A percentile compares a stretch with the other conserved stretches of the same genome.
These are phyloP conservation scores for Sequoiadendron giganteum DNA, from an alignment of 75 land plant genomes.

Conservation along the genomic window DNA sequence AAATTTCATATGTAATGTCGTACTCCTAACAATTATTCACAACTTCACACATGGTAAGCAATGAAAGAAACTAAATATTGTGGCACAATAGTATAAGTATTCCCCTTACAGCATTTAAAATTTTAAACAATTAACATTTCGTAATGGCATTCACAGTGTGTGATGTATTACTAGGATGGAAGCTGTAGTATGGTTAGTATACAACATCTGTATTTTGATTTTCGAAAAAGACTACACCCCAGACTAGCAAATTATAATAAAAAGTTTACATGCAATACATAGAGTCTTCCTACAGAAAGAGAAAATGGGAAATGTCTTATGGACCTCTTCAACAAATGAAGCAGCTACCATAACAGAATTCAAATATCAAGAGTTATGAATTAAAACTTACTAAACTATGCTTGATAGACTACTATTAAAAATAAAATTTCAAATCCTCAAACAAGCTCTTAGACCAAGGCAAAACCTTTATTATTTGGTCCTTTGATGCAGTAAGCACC, in stretches of 20 bases:
- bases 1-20: background rate
- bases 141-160: background rate
- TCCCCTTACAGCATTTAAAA: background rate
- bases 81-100: background rate
- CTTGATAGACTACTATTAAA: background rate
- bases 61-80: background rate
- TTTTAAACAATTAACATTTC: background rate
- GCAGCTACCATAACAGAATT: background rate
- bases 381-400: background rate
- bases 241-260: background rate
- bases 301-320: background rate
- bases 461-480: constrained; percentile 94
- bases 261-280: background rate
- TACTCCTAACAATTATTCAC: background rate
- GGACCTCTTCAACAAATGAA: background rate
- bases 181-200: background rate
- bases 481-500: constrained; percentile 94
- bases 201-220: background rate
- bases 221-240: background rate
- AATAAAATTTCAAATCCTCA: background rate
- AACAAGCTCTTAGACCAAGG: background rate
- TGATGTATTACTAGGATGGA: background rate
- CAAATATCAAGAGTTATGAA: background rate
- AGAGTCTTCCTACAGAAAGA: background rate
- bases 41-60: background rate